Percentiles rank a stretch among this genome's conserved stretches.
Evolutionary conservation across 345 rosid genomes (phyloP).

Genomic region (Orychophragmus violaceus): DNA sequence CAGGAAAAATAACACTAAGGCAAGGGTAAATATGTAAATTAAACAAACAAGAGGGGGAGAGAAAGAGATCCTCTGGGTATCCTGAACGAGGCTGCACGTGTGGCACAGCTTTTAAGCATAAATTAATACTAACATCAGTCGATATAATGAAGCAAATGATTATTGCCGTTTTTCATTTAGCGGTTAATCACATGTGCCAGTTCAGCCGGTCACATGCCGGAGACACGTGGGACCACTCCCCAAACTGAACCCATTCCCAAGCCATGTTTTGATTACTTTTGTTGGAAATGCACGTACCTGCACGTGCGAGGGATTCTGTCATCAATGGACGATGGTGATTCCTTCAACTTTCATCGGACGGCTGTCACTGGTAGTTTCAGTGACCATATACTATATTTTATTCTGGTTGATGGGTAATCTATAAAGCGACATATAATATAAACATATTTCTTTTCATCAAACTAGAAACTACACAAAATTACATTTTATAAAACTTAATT

Average conservation of each 20-base stretch:
- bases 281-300: slow-evolving; percentile 35
- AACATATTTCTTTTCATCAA: too few relatives aligned
- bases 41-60: too few relatives aligned
- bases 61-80: slow-evolving; percentile 12
- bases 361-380: background rate
- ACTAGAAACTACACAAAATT: too few relatives aligned
- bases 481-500: too few relatives aligned
- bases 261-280: background rate
- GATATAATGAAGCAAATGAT: slow-evolving; percentile 30
- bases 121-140: slow-evolving; percentile 8
- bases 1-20: background rate
- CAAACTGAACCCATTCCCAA: slow-evolving; percentile 17
- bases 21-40: background rate
- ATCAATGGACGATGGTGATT: slow-evolving; percentile 4
- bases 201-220: slow-evolving; percentile 54
- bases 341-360: background rate
- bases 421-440: background rate
- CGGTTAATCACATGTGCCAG: slow-evolving; percentile 57
- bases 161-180: slow-evolving; percentile 22
- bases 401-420: background rate
- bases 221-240: slow-evolving; percentile 31
- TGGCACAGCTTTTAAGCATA: slow-evolving; percentile 25
- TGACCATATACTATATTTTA: background rate
- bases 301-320: slow-evolving; percentile 35
- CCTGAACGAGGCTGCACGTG: slow-evolving; percentile 32